A percentile compares a stretch with the other conserved stretches of the same genome.
Conservation (phyloP, 345 rosid species). For the Turnera subulata region DNA sequence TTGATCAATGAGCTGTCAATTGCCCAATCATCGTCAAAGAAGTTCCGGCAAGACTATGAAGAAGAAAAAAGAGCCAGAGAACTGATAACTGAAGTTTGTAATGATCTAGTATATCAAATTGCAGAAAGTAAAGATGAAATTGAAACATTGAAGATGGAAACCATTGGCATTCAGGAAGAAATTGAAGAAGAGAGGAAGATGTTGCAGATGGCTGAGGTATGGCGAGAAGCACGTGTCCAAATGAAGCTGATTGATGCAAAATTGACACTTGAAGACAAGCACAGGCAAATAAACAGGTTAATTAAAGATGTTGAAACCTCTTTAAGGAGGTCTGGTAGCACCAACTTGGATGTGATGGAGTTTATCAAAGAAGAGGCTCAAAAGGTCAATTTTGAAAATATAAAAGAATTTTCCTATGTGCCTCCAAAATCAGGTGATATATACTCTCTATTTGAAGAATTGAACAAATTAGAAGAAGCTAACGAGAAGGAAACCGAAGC, state of each 20-base stretch:
- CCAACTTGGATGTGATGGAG: neutral
- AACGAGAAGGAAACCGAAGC: constrained; percentile 1
- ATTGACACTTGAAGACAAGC: constrained; percentile 11
- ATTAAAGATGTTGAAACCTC: constrained; percentile 10
- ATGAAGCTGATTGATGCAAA: constrained; percentile 28
- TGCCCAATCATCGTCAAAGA: constrained; percentile 13
- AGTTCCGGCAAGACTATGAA: constrained; percentile 18
- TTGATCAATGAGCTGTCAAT: constrained; percentile 10
- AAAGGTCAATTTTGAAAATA: constrained; percentile 5
- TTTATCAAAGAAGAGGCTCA: constrained; percentile 4
- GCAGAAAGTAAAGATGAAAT: constrained; percentile 33
- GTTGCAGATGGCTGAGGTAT: constrained; percentile 42
- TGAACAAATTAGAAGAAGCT: neutral
- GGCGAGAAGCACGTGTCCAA: constrained; percentile 47
- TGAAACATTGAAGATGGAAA: constrained; percentile 27
- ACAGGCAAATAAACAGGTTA: constrained; percentile 16
- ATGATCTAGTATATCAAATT: constrained; percentile 13
- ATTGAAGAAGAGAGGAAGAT: constrained; percentile 42
- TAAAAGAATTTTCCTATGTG: constrained; percentile 6
- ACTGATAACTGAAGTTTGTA: constrained; percentile 26
- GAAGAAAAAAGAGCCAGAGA: constrained; percentile 16
- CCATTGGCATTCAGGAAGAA: constrained; percentile 20
- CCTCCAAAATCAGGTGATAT: constrained; percentile 8
- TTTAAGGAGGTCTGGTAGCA: constrained; percentile 5
- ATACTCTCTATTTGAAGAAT: constrained; percentile 12